phyloP scores from a whole-genome alignment of 495 filamentous ascomycete genomes.

The Aspergillus sclerotioniger region DNA sequence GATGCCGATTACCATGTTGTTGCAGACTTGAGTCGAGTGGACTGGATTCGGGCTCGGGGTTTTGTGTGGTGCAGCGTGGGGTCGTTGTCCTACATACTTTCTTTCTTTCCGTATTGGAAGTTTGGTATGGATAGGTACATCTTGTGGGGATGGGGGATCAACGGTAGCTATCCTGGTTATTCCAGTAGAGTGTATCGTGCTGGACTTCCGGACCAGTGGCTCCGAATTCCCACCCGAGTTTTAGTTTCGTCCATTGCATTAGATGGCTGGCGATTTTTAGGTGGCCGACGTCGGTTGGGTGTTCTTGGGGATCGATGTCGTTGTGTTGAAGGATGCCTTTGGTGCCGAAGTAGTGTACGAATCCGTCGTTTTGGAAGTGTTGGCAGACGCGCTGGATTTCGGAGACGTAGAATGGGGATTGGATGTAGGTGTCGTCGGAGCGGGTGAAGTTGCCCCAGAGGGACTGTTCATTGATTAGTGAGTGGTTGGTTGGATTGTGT shows the following conservation, averaged over 20 bases:
- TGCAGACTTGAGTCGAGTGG: background rate
- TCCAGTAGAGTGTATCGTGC: conserved; percentile 62
- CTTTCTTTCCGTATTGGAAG: background rate
- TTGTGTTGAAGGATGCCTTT: conserved; percentile 68
- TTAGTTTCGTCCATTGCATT: conserved; percentile 52
- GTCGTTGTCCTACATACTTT: conserved; percentile 11
- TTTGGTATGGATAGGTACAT: too few species aligned
- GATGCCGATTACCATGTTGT: background rate
- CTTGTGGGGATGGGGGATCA: too few species aligned
- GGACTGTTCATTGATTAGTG: conserved; percentile 36
- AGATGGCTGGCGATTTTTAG: conserved; percentile 67
- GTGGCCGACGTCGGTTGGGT: conserved; percentile 66
- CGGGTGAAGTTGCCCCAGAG: conserved; percentile 60
- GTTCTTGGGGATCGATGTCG: conserved; percentile 61
- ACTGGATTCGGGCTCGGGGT: background rate
- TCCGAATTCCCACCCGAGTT: conserved; percentile 60
- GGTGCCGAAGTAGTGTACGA: conserved; percentile 69
- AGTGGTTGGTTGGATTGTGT: background rate
- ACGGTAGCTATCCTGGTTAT: conserved; percentile 51
- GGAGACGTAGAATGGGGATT: conserved; percentile 46
- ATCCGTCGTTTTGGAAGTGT: conserved; percentile 55
- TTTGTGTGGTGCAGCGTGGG: background rate
- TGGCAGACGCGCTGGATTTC: conserved; percentile 55
- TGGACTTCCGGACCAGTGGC: conserved; percentile 60
- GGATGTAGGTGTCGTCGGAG: conserved; percentile 52